Evolutionary conservation across 257 asterid genomes (phyloP).

Genomic region (Leptodermis oblonga): DNA sequence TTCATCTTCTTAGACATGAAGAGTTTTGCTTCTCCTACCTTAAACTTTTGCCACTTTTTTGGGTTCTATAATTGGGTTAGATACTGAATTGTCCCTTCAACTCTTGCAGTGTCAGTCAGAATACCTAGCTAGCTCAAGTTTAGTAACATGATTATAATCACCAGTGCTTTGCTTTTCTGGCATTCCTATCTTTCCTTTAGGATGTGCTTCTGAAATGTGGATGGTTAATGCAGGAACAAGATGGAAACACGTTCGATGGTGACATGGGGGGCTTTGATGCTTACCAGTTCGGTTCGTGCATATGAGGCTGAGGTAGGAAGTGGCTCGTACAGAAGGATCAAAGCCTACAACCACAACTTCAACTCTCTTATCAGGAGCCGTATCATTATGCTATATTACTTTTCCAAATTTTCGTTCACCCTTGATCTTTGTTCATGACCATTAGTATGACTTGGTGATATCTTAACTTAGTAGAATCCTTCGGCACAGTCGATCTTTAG

Average conservation of each 20-base stretch:
- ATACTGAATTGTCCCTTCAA: neutral
- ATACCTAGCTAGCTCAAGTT: neutral
- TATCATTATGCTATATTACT: constrained; percentile 34
- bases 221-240: constrained; percentile 58
- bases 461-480: neutral
- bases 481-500: neutral
- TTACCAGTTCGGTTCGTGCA: constrained; percentile 47
- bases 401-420: neutral
- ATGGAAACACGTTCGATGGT: constrained; percentile 41
- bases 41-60: neutral
- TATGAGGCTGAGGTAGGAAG: constrained; percentile 17
- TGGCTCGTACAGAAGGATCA: constrained; percentile 9
- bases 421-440: neutral
- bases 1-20: neutral
- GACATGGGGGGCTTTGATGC: constrained; percentile 50
- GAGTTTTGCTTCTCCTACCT: neutral
- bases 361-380: constrained; percentile 28
- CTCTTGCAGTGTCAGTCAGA: neutral
- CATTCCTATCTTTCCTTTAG: neutral
- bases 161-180: neutral
- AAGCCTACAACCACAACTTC: constrained; percentile 13
- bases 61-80: neutral
- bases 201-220: neutral
- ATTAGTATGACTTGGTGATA: neutral
- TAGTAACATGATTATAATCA: neutral